Evolutionary conservation across 169 alveolate species (phyloP).

Genomic region (Cryptosporidium baileyi): DNA sequence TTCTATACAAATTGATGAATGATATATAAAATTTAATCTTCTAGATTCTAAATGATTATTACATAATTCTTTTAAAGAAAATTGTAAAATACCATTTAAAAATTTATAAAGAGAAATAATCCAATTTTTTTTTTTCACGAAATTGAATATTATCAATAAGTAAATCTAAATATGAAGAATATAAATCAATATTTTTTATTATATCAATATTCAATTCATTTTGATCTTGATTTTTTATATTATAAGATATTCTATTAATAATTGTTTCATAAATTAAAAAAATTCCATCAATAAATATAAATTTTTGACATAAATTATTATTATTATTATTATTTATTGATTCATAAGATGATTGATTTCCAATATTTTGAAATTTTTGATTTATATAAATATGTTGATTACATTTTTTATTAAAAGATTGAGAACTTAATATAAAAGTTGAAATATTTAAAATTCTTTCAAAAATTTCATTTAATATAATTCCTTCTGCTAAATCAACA

Average conservation of each 20-base stretch:
- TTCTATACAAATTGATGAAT: not conserved
- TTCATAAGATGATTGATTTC: not conserved
- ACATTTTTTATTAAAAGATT: slow-evolving; percentile 16
- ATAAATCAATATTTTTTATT: no score
- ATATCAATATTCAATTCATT: not conserved
- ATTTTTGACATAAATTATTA: not conserved
- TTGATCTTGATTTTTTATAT: not conserved
- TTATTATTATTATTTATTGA: not conserved
- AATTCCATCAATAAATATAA: not conserved
- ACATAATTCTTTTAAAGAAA: not conserved
- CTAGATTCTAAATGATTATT: slow-evolving; percentile 5
- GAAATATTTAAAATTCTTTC: slow-evolving; percentile 13
- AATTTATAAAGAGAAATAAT: not conserved
- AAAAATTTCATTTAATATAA: not conserved
- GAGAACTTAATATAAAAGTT: not conserved
- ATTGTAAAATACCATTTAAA: slow-evolving; percentile 1
- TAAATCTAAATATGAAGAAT: slow-evolving; percentile 6
- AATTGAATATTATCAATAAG: not conserved
- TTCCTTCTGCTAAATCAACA: slow-evolving; percentile 23
- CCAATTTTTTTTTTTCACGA: not conserved
- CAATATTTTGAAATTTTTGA: not conserved
- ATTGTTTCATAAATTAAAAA: slow-evolving; percentile 2
- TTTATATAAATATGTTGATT: not conserved
- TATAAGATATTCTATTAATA: not conserved
- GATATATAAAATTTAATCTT: not conserved